A percentile compares a stretch with the other conserved stretches of the same genome.
phyloP scores from a whole-genome alignment of 2,329 filamentous ascomycete species.

The Apiospora saccharicola region DNA sequence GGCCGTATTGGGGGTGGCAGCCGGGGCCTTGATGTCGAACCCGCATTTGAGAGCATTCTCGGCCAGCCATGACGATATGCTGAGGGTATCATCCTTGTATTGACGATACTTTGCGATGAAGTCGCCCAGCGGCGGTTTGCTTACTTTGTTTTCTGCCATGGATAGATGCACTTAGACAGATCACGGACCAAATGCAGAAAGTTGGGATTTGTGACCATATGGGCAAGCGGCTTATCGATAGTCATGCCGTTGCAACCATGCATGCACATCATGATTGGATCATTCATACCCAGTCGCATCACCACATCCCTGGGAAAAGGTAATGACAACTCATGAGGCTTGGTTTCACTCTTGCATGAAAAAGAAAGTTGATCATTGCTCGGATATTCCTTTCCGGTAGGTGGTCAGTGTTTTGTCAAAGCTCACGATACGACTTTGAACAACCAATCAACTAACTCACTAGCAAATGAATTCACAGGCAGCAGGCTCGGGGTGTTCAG shows the following conservation, averaged over 20 bases:
- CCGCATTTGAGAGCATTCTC: slow-evolving; percentile 10
- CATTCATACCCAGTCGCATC: too few relatives aligned
- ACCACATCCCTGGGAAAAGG: too few relatives aligned
- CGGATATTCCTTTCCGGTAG: too few relatives aligned
- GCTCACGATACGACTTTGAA: too few relatives aligned
- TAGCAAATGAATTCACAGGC: not conserved
- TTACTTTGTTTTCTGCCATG: not conserved
- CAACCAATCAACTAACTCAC: too few relatives aligned
- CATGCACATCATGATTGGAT: too few relatives aligned
- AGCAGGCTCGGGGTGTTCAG: too few relatives aligned
- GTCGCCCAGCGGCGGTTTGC: not conserved
- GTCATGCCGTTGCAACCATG: too few relatives aligned
- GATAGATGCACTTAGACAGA: not conserved
- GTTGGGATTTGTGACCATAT: not conserved
- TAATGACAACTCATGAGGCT: too few relatives aligned
- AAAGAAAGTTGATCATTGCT: too few relatives aligned
- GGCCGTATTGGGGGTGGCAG: not conserved
- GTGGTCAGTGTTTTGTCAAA: too few relatives aligned
- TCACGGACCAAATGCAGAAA: not conserved
- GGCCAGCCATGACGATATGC: not conserved
- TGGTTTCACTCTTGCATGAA: too few relatives aligned
- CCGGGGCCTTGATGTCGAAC: not conserved
- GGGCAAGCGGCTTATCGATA: not conserved
- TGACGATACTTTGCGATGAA: not conserved
- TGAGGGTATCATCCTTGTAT: not conserved